Evolutionary conservation across 208 protist genomes (phyloP).

Genomic region (Lotmaria passim): DNA sequence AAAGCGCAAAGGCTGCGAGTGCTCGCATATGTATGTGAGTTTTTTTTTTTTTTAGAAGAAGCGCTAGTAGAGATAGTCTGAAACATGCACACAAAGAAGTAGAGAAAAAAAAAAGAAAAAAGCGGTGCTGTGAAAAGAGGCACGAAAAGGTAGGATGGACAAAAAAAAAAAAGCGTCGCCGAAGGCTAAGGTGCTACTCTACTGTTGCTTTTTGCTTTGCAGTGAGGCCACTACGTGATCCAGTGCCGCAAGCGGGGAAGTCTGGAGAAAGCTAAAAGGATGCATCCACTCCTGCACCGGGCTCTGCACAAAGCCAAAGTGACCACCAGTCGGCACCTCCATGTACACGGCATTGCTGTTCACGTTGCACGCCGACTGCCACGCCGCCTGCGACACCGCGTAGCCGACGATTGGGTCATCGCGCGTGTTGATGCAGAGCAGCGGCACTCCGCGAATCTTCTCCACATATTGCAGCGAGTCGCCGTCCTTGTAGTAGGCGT

Average conservation of each 20-base stretch:
- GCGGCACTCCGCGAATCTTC: slow-evolving; percentile 33
- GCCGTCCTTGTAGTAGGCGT: slow-evolving; percentile 58
- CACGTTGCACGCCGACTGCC: slow-evolving; percentile 39
- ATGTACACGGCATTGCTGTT: slow-evolving; percentile 52
- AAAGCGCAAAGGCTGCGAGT: not conserved
- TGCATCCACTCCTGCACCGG: slow-evolving; percentile 39
- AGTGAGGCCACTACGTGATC: slow-evolving; percentile 17
- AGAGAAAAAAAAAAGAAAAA: not conserved
- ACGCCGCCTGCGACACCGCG: slow-evolving; percentile 28
- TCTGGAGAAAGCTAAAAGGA: slow-evolving; percentile 28
- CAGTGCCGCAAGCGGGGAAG: slow-evolving; percentile 30
- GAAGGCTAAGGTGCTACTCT: too few species aligned
- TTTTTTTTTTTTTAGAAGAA: too few species aligned
- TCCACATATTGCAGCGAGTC: slow-evolving; percentile 40
- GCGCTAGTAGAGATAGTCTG: too few species aligned
- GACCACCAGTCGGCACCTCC: slow-evolving; percentile 60
- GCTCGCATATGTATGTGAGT: too few species aligned
- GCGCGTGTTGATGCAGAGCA: slow-evolving; percentile 51
- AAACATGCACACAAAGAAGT: too few species aligned
- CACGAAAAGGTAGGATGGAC: slow-evolving; percentile 1
- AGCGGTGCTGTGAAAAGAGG: not conserved
- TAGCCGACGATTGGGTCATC: slow-evolving; percentile 60
- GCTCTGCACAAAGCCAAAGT: slow-evolving; percentile 57
- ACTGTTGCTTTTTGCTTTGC: slow-evolving; percentile 10
- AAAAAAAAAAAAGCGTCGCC: not conserved